These are phyloP conservation scores for Massospora cicadina DNA, from an alignment of 371 early-diverging fungal species.

Conservation along the genomic window DNA sequence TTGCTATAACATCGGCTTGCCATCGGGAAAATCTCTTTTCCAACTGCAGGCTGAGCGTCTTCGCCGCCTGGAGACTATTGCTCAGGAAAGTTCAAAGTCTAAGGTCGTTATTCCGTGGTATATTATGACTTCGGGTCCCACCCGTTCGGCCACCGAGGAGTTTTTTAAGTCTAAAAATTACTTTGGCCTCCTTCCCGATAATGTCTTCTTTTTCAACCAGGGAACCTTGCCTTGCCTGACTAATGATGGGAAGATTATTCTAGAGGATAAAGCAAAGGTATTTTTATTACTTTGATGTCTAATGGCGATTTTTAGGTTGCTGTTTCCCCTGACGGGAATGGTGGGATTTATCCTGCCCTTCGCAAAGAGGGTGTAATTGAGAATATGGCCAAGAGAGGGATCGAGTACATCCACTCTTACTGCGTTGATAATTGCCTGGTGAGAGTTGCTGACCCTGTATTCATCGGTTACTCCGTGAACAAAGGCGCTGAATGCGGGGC, in stretches of 20 bases:
- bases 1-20: conserved; percentile 77
- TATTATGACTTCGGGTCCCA: conserved; percentile 68
- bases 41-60: conserved; percentile 87
- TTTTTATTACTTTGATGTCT: background rate
- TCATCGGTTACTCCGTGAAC: conserved; percentile 67
- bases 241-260: conserved; percentile 39
- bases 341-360: conserved; percentile 75
- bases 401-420: conserved; percentile 76
- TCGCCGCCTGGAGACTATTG: conserved; percentile 57
- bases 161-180: conserved; percentile 41
- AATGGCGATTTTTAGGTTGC: conserved; percentile 28
- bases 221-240: conserved; percentile 52
- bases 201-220: conserved; percentile 52
- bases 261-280: conserved; percentile 28
- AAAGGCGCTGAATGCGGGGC: conserved; percentile 84
- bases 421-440: conserved; percentile 92
- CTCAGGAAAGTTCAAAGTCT: conserved; percentile 14
- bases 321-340: conserved; percentile 77
- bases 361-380: conserved; percentile 53
- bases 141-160: conserved; percentile 33
- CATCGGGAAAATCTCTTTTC: conserved; percentile 74
- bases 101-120: conserved; percentile 51
- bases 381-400: conserved; percentile 52
- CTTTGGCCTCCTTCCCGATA: conserved; percentile 44
- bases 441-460: conserved; percentile 84